phyloP scores from a whole-genome alignment of 176 grass and related monocot genomes.

The Puccinellia tenuiflora region DNA sequence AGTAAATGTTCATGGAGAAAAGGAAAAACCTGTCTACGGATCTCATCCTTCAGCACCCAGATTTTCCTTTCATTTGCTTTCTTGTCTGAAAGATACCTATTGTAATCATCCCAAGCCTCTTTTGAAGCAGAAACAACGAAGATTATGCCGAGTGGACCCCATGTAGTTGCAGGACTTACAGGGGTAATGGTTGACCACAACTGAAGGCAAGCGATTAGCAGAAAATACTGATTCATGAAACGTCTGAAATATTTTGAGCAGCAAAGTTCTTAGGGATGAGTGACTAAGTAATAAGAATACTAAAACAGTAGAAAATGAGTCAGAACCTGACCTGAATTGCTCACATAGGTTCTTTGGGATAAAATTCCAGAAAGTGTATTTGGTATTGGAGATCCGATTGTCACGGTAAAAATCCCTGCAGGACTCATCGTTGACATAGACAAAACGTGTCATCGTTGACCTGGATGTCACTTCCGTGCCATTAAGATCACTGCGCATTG shows the following conservation, averaged over 20 bases:
- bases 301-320: slow-evolving; percentile 1
- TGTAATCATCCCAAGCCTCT: slow-evolving; percentile 98
- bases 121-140: slow-evolving; percentile 93
- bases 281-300: background rate
- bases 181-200: slow-evolving; percentile 83
- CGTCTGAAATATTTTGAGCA: slow-evolving; percentile 55
- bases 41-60: slow-evolving; percentile 63
- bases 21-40: slow-evolving; percentile 55
- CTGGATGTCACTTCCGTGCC: slow-evolving; percentile 21
- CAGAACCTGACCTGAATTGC: slow-evolving; percentile 98
- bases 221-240: slow-evolving; percentile 97
- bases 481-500: background rate
- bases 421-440: slow-evolving; percentile 73
- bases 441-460: slow-evolving; percentile 61
- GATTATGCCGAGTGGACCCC: slow-evolving; percentile 87
- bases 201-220: slow-evolving; percentile 89
- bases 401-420: slow-evolving; percentile 38
- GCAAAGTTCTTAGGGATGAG: too few relatives aligned
- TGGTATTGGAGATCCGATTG: slow-evolving; percentile 86
- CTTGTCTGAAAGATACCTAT: slow-evolving; percentile 94
- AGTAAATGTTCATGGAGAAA: slow-evolving; percentile 9
- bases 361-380: slow-evolving; percentile 86
- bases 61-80: slow-evolving; percentile 83
- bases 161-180: slow-evolving; percentile 83
- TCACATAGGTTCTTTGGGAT: slow-evolving; percentile 85